Evolutionary conservation across 2,329 filamentous ascomycete genomes (phyloP), one percentile per base, ranked within the genome.

Genomic region (Celoporthe dispersa): DNA sequence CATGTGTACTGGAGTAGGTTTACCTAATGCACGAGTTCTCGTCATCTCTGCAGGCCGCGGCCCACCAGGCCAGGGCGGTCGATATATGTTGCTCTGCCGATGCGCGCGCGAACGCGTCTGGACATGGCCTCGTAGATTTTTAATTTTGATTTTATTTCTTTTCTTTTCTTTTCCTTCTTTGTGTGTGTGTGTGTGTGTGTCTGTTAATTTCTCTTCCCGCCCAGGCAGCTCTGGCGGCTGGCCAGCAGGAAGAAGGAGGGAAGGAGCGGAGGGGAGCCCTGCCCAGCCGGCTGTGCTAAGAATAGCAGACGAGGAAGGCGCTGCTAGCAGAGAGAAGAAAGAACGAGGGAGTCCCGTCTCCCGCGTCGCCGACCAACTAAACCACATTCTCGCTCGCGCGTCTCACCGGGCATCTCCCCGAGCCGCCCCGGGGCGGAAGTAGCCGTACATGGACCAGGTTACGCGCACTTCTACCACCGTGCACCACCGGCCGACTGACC

Each of bases 291-390:
- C 7, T 48, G 7, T 48, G 44, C 44, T 48, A n/a, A n/a, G n/a
- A 48, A 48, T 48, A 48, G 44, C 44, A 44, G 41, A 16, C 14
- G 16, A 48, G 22, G 7, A 22, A n/a, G 16, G 44, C 9, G 44
- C 1, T n/a, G 22, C 3, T 44, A 19, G 41, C 41, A 44, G 19
- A 44, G 41, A 37, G 22, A 37, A 35, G 55, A 22, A 22, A 28
- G 9, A 28, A 19, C 25, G 39, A 22, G 41, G 16, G n/a, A n/a
- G n/a, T n/a, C n/a, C 4, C 3, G 25, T 44, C 53, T 64, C 62
- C 62, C 62, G 62, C 39, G 62, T 64, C 62, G 62, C 35, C 62
- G 62, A 64, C 62, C 28, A 31, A 48, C 14, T 55, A 55, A 12
- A 22, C 53, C 28, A 57, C 14, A 31, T 31, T 16, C 25, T 31